Conservation (phyloP, 2,329 filamentous ascomycete genomes). For the Penicillium sp. region DNA sequence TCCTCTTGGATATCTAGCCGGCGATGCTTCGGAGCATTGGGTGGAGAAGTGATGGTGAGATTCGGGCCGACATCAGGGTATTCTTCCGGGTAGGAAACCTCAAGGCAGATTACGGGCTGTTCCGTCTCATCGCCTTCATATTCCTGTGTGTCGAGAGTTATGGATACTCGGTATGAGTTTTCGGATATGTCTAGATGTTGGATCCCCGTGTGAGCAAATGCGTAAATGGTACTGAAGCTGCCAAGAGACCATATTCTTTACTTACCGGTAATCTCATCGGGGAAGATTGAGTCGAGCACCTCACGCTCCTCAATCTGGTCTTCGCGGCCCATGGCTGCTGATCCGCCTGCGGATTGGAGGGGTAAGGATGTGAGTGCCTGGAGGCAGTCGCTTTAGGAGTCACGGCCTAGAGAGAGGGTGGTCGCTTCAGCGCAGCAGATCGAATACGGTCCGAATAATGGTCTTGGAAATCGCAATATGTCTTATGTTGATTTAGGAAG, state of each 20-base stretch:
- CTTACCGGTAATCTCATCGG: conserved; percentile 89
- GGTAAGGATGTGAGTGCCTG: conserved; percentile 18
- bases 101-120: conserved; percentile 68
- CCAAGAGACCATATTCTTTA: not conserved
- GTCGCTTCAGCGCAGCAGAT: not conserved
- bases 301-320: conserved; percentile 95
- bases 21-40: conserved; percentile 65
- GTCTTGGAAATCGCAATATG: not conserved
- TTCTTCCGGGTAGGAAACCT: conserved; percentile 80
- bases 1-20: conserved; percentile 78
- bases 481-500: not conserved
- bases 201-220: conserved; percentile 17
- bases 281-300: conserved; percentile 96
- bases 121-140: conserved; percentile 61
- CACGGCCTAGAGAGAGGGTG: not conserved
- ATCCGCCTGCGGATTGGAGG: conserved; percentile 32
- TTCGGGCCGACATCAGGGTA: conserved; percentile 86
- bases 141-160: conserved; percentile 73
- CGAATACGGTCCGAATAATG: not conserved
- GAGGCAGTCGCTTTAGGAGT: conserved; percentile 2
- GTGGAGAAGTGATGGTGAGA: conserved; percentile 72
- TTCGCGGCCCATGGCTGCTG: conserved; percentile 56
- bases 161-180: conserved; percentile 78
- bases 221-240: not conserved
- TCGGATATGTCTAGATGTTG: conserved; percentile 72